A percentile compares a stretch with the other conserved stretches of the same genome.
phyloP scores from a whole-genome alignment of 371 early-diverging fungal genomes.

The Actinomucor elegans region DNA sequence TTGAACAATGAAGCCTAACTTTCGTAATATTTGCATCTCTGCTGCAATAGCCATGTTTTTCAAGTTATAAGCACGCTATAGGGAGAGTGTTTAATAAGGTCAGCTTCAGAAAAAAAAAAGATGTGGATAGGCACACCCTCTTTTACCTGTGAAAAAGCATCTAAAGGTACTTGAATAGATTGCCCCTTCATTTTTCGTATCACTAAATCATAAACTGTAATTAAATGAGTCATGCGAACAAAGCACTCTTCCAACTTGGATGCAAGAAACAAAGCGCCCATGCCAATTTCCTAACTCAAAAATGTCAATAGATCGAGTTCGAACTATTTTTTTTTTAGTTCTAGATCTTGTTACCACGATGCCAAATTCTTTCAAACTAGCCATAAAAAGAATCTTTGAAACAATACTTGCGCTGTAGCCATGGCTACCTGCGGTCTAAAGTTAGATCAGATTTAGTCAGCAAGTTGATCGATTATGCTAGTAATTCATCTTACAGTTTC shows the following conservation, averaged over 20 bases:
- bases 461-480: too few relatives aligned
- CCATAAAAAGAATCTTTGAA: slow-evolving; percentile 90
- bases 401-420: slow-evolving; percentile 93
- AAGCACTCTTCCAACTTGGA: slow-evolving; percentile 90
- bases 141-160: slow-evolving; percentile 59
- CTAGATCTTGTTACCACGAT: slow-evolving; percentile 55
- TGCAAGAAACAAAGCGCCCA: slow-evolving; percentile 88
- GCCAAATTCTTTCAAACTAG: slow-evolving; percentile 71
- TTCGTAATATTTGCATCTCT: slow-evolving; percentile 86
- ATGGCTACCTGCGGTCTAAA: slow-evolving; percentile 90
- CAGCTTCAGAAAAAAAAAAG: too few relatives aligned
- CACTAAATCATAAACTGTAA: slow-evolving; percentile 75
- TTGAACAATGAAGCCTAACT: slow-evolving; percentile 92
- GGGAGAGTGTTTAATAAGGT: background rate
- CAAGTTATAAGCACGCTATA: slow-evolving; percentile 67
- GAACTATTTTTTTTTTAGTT: background rate
- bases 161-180: slow-evolving; percentile 53
- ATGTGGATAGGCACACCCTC: too few relatives aligned
- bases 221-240: slow-evolving; percentile 72
- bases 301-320: too few relatives aligned
- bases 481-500: slow-evolving; percentile 57
- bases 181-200: slow-evolving; percentile 56
- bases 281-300: slow-evolving; percentile 65
- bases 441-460: too few relatives aligned
- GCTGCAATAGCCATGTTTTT: slow-evolving; percentile 76